Evolutionary conservation across 2,329 filamentous ascomycete genomes (phyloP), one percentile per base, ranked within the genome.

Genomic region (Trichoderma atroviride): DNA sequence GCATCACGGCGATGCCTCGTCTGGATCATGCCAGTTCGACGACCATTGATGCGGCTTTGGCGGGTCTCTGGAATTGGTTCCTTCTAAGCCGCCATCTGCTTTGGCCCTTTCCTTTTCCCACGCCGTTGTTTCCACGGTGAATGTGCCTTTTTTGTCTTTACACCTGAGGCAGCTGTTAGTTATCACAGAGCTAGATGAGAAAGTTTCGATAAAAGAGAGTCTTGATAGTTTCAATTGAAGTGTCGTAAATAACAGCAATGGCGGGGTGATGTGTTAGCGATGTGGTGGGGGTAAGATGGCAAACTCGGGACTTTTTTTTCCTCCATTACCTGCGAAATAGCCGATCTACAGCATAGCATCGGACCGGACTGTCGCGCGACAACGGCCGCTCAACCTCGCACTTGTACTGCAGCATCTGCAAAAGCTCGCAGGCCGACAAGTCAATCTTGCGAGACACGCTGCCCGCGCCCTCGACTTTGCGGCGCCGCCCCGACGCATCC

Each of bases 51-150:
- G 75, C 65, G 76, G 75, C 57, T 73, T 74, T 56, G 70, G 47
- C 7, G 72, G 66, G 22, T 69, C 64, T 43, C 52, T 63, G 4
- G 22, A n/a, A 40, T 40, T 58, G 22, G 55, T 37, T 16, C 40
- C 40, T 19, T 67, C 55, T 27, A 29, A n/a, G 52, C 67, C 29
- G 22, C 24, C 24, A 16, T 67, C 68, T 19, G 5, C 55, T 37
- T 33, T 35, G 58, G 72, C 72, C 57, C 72, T 73, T 70, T 75
- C 76, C 70, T 78, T 82, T 78, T 90, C 88, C 88, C 88, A 90
- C 55, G 84, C 82, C 14, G 88, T 90, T 29, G 88, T 91, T 79
- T 91, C 88, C 55, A 89, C 85, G 76, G 82, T 85, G 73, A 90
- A 91, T 9, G 70, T 80, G 5, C 86, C 86, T 16, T 86, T 86